A percentile compares a stretch with the other conserved stretches of the same genome.
Conservation (phyloP, 2,329 filamentous ascomycete genomes). For the Paracamarosporium sp. region DNA sequence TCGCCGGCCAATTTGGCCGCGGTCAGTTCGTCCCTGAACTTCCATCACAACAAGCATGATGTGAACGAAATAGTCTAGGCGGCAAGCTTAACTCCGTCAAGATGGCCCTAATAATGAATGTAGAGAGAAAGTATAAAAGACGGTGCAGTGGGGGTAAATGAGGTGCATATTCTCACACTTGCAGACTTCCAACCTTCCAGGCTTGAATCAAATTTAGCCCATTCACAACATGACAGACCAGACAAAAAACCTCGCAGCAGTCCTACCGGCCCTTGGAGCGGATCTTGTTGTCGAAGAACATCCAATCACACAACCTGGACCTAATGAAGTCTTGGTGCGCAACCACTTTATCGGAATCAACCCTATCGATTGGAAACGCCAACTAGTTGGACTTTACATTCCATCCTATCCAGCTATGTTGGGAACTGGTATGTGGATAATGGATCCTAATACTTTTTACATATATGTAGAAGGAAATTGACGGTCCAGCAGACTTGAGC, state of each 20-base stretch:
- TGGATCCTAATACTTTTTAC: not conserved
- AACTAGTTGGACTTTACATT: conserved; percentile 8
- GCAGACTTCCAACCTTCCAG: not conserved
- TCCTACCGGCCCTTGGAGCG: not conserved
- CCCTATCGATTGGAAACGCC: conserved; percentile 15
- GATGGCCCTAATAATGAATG: not conserved
- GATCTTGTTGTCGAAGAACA: conserved; percentile 4
- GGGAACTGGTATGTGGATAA: conserved; percentile 6
- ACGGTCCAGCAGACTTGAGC: conserved; percentile 51
- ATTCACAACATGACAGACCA: not conserved
- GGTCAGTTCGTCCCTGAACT: not conserved
- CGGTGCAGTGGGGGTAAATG: not conserved
- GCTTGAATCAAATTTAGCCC: not conserved
- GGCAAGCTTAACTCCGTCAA: not conserved
- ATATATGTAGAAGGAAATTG: not conserved
- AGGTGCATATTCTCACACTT: not conserved
- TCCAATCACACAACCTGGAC: conserved; percentile 28
- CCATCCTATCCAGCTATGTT: conserved; percentile 14
- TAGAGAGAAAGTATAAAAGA: not conserved
- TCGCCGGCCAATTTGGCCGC: not conserved
- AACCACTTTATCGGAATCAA: conserved; percentile 45
- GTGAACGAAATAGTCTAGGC: not conserved
- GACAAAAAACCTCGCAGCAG: not conserved
- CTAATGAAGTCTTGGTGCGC: conserved; percentile 49
- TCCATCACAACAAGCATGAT: not conserved